Evolutionary conservation across 441 rosid species (phyloP).

Genomic region (Gossypium davidsonii): DNA sequence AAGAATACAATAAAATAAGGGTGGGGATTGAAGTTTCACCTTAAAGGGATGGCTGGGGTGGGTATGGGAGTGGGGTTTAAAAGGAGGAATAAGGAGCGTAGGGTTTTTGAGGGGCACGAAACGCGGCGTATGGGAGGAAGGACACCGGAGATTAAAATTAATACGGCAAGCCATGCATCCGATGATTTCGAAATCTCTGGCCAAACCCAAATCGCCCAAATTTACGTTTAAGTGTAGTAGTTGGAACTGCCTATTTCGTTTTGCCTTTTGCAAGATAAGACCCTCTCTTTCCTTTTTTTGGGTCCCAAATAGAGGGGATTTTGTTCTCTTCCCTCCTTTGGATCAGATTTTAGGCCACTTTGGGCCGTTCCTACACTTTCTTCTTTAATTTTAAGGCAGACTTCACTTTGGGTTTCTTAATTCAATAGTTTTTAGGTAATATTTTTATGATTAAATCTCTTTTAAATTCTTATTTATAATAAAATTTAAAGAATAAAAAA

Average conservation of each 20-base stretch:
- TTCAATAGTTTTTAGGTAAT: neutral
- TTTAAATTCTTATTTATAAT: too few species aligned
- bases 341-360: conserved; percentile 2
- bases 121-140: conserved; percentile 41
- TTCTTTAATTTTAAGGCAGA: neutral
- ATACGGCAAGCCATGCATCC: conserved; percentile 45
- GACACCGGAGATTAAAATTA: conserved; percentile 32
- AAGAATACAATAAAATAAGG: neutral
- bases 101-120: conserved; percentile 33
- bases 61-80: neutral
- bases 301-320: neutral
- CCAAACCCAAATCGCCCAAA: neutral
- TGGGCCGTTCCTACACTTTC: neutral
- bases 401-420: neutral
- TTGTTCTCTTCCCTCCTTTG: neutral
- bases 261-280: neutral
- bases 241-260: neutral
- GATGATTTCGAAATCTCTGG: neutral
- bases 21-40: conserved; percentile 20
- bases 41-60: conserved; percentile 15
- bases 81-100: conserved; percentile 24
- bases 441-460: too few species aligned
- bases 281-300: neutral
- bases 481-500: too few species aligned
- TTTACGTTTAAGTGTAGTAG: neutral